Percentiles rank a stretch among this genome's conserved stretches.
Conservation (phyloP, 768 basidiomycete species). For the Boletus vermiculosoides region DNA sequence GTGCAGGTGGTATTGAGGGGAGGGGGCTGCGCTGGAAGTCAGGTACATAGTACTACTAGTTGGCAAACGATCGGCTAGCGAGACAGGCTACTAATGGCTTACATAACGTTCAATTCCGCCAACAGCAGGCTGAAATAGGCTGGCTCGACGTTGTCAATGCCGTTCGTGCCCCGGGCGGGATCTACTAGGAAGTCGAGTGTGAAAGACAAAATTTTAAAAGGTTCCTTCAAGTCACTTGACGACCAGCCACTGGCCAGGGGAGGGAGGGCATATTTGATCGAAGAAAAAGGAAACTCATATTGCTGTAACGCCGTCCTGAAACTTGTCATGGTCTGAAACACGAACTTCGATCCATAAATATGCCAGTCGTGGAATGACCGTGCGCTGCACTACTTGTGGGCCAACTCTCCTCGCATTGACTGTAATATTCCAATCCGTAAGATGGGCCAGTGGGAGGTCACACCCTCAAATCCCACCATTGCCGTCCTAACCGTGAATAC, state of each 20-base stretch:
- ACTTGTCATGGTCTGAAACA: background rate
- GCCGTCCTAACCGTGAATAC: background rate
- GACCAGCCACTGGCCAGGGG: background rate
- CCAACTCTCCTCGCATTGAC: background rate
- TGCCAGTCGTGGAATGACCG: background rate
- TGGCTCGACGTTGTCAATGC: background rate
- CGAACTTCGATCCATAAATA: background rate
- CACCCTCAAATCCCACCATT: background rate
- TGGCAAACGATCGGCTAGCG: background rate
- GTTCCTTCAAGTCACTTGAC: background rate
- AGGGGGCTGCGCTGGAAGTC: too few species aligned
- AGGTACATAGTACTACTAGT: too few species aligned
- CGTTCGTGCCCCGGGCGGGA: background rate
- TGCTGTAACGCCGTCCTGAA: background rate
- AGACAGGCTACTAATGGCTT: background rate
- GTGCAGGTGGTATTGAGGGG: too few species aligned
- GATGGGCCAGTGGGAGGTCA: slow-evolving; percentile 4
- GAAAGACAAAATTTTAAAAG: background rate
- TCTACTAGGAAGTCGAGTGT: background rate
- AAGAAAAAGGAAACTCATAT: background rate
- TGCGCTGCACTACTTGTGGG: background rate
- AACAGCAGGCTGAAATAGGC: background rate
- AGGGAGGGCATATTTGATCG: background rate
- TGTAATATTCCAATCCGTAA: background rate
- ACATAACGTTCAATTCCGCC: background rate